phyloP scores from a whole-genome alignment of 2,329 filamentous ascomycete species.

The Botrytis deweyae region DNA sequence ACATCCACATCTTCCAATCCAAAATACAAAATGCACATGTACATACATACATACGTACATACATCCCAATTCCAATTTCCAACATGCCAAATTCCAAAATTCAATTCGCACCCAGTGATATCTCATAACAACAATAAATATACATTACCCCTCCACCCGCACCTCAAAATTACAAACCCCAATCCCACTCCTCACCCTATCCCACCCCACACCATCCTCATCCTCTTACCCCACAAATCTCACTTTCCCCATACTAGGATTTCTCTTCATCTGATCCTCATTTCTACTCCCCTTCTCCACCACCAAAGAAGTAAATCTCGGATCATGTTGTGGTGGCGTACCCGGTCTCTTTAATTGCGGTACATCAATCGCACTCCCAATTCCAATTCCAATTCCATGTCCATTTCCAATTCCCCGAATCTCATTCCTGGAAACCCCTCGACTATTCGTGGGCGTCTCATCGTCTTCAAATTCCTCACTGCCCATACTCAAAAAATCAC shows the following conservation, averaged over 20 bases:
- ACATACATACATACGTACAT: background rate
- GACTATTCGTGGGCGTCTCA: conserved; percentile 33
- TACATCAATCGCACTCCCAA: background rate
- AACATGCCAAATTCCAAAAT: background rate
- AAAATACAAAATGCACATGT: background rate
- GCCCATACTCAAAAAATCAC: conserved; percentile 34
- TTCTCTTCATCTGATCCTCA: conserved; percentile 23
- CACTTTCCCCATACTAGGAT: background rate
- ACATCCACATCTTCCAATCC: background rate
- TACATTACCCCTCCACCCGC: background rate
- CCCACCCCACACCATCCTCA: background rate
- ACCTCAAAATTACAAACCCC: background rate
- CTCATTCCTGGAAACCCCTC: background rate
- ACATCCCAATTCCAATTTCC: background rate
- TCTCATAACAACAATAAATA: conserved; percentile 12
- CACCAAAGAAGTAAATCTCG: conserved; percentile 34
- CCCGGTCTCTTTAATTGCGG: background rate
- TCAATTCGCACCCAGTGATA: background rate
- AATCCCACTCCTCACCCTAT: background rate
- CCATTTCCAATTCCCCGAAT: background rate
- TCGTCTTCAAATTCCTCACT: conserved; percentile 30
- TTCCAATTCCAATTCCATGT: background rate
- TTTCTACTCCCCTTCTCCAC: background rate
- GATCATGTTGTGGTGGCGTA: conserved; percentile 2
- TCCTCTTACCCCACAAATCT: background rate